A percentile compares a stretch with the other conserved stretches of the same genome.
Conservation (phyloP, 148 eudicot species). For the Fallopia convolvulus region DNA sequence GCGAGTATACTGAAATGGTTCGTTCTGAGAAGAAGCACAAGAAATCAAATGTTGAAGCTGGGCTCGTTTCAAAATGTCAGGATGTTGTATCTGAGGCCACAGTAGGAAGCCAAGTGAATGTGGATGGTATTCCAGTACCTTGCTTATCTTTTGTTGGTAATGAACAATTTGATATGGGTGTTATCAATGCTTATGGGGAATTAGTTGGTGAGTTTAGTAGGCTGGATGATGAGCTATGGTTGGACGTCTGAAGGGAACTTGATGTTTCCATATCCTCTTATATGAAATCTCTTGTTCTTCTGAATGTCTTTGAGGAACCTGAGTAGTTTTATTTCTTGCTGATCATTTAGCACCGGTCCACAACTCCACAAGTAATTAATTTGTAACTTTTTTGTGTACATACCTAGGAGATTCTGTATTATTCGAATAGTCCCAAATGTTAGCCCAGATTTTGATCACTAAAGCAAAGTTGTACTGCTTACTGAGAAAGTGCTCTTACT, state of each 20-base stretch:
- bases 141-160: not conserved
- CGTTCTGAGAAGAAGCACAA: not conserved
- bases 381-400: not conserved
- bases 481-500: too few species aligned
- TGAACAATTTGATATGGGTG: slow-evolving; percentile 13
- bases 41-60: not conserved
- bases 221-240: slow-evolving; percentile 31
- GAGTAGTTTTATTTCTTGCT: not conserved
- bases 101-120: not conserved
- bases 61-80: not conserved
- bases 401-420: not conserved
- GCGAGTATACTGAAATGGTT: not conserved
- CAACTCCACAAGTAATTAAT: not conserved
- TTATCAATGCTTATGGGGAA: slow-evolving; percentile 31
- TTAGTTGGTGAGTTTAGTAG: slow-evolving; percentile 31
- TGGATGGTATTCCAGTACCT: not conserved
- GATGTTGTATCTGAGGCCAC: not conserved
- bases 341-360: not conserved
- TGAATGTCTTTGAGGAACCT: not conserved
- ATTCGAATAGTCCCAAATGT: not conserved
- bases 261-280: too few species aligned
- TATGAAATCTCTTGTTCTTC: not conserved
- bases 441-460: not conserved
- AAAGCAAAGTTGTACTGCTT: too few species aligned
- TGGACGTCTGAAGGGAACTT: not conserved